A percentile compares a stretch with the other conserved stretches of the same genome.
These are phyloP conservation scores for Lachancea fermentati DNA, from an alignment of 805 yeast species.

Conservation along the genomic window DNA sequence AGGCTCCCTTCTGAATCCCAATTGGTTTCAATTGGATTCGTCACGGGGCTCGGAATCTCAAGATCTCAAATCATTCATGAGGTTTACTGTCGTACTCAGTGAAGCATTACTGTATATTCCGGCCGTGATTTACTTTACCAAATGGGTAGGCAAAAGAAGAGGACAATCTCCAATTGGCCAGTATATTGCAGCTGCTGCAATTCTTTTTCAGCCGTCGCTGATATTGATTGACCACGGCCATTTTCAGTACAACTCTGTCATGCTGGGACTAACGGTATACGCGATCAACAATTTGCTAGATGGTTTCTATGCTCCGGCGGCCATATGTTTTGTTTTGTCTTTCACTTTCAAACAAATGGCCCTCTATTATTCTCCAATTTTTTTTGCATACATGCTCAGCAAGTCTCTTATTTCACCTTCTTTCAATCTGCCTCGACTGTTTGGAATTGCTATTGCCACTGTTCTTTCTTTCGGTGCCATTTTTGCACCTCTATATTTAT, in stretches of 20 bases:
- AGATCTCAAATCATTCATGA: constrained; percentile 76
- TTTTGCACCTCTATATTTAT: constrained; percentile 55
- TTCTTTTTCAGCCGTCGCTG: constrained; percentile 79
- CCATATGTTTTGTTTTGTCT: constrained; percentile 71
- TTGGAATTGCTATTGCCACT: constrained; percentile 61
- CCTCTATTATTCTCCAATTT: constrained; percentile 82
- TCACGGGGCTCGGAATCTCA: constrained; percentile 73
- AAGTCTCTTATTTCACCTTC: constrained; percentile 35
- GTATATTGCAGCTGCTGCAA: constrained; percentile 66
- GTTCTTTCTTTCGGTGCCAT: constrained; percentile 44
- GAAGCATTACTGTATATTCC: constrained; percentile 75
- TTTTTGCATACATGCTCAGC: constrained; percentile 75
- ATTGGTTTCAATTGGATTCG: constrained; percentile 68
- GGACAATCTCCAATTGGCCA: constrained; percentile 65
- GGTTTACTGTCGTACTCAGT: constrained; percentile 69
- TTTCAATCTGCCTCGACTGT: constrained; percentile 52
- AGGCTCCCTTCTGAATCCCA: constrained; percentile 55
- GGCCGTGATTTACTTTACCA: constrained; percentile 64
- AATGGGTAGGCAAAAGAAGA: constrained; percentile 60
- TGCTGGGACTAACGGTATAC: constrained; percentile 79
- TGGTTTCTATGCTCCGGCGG: constrained; percentile 60
- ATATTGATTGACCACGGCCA: constrained; percentile 93
- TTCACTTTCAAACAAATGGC: constrained; percentile 94
- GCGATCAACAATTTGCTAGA: constrained; percentile 61
- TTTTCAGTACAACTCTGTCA: constrained; percentile 90